Base-by-base conservation (phyloP, 2,329 filamentous ascomycete genomes). In the Colletotrichum sp. region DNA sequence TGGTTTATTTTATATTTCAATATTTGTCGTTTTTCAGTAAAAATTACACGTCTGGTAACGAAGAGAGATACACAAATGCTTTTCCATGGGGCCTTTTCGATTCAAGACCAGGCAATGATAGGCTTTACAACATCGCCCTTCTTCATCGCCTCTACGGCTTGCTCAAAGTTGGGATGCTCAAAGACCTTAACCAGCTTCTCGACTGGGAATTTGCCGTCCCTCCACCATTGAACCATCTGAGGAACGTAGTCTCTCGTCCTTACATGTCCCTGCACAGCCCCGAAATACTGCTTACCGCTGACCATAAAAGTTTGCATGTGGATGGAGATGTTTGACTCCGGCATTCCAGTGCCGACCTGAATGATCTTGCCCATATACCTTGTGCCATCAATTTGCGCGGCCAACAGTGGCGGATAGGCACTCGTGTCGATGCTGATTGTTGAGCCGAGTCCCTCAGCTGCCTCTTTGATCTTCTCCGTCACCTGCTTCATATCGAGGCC, bases 371-470 rank as follows among this genome's bases (percentile, higher is more conserved):
- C 88, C 70, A 83, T 83, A 34, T 84, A 83, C 15, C 85, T 79
- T 7, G 87, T 83, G 38, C 83, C 83, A 3, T 85, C 81, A 3
- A 88, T 74, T 2, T 82, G 84, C 5, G 84, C 84, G 11, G 84
- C 80, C 18, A 89, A 21, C 2, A 74, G 24, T 79, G 70, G 89
- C 73, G 51, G 83, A 72, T 47, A 83, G 0, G 86, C 89, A 2
- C 86, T 89, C 0, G 87, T 89, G 68, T 90, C 88, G 65, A 90
- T 82, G 6, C 82, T 83, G 38, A 88, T 80, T 3, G 83, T 85
- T 1, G 86, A 82, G 0, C 88, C 87, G 1, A 83, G 79, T 8
- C 88, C 83, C 36, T 86, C 87, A 1, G 87, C 85, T 7, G 85
- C 87, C 29, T 77, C 70, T 29, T 76, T 76, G 34, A 84, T 80